Base-by-base conservation (phyloP, 345 rosid species). In the Rhodomyrtus tomentosa region DNA sequence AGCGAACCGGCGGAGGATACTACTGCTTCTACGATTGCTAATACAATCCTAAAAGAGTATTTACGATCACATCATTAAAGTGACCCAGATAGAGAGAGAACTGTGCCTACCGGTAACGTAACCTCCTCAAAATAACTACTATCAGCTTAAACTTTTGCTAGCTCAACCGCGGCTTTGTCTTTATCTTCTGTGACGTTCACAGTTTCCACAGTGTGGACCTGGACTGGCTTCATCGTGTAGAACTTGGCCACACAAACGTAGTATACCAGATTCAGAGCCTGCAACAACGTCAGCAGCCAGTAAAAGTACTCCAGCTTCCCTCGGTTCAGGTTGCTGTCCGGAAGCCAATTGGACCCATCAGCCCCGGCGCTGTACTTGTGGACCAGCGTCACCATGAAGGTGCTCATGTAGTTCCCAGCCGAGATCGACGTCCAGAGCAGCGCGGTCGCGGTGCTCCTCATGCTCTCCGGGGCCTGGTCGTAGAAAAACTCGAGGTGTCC, bases 401-500 rank as follows among this genome's bases (percentile, higher is more conserved):
- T 96, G 53, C 99, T 95, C 82, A 82, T 50, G 80, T 95, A 96
- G 86, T 96, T 95, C 55, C 99, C 98, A 5, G 87, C 88, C 7
- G 97, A 91, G 59, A 93, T 96, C 7, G 96, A 88, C 52, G 89
- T 86, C 99, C 98, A 96, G 80, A 96, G 92, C 74, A 96, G 86
- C 6, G 93, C 97, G 25, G 89, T 92, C 54, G 97, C 99, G 1
- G 91, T 91, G 84, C 97, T 95, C 85, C 95, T 93, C 99, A 96
- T 95, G 86, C 99, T 94, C 82, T 96, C 99, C 3, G 99, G 99
- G 11, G 99, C 91, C 81, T 96, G 98, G 82, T 95, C 98, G 45
- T 95, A 95, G 90, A 95, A 93, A 84, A 95, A 95, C 87, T 95
- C 98, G n/a, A 96, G 81, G 84, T 95, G 98, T 38, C 99, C 99